Evolutionary conservation across 2,329 filamentous ascomycete genomes (phyloP).

Genomic region (Aspergillus felis): DNA sequence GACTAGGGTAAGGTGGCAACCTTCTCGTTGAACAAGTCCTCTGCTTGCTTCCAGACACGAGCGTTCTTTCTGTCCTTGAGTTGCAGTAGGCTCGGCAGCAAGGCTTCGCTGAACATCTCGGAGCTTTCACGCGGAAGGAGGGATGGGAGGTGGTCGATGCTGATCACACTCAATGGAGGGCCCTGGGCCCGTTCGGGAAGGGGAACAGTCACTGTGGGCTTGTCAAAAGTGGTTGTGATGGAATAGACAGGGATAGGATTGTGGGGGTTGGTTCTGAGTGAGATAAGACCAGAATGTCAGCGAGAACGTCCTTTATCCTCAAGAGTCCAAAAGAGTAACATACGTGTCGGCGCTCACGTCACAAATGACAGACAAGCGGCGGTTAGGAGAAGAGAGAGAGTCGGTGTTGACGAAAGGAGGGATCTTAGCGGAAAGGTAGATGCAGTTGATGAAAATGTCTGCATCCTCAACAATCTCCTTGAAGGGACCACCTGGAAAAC

Average conservation of each 20-base stretch:
- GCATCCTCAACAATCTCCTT: conserved; percentile 65
- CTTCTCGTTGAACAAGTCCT: conserved; percentile 81
- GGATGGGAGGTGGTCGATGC: conserved; percentile 79
- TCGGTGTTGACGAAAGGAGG: conserved; percentile 75
- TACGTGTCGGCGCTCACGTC: conserved; percentile 58
- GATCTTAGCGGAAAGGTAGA: conserved; percentile 76
- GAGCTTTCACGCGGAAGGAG: conserved; percentile 82
- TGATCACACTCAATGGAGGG: conserved; percentile 72
- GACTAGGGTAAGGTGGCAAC: conserved; percentile 61
- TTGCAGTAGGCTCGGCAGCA: conserved; percentile 72
- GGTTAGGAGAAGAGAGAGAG: conserved; percentile 62
- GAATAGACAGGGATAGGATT: conserved; percentile 68
- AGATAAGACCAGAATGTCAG: background rate
- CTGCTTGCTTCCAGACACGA: conserved; percentile 76
- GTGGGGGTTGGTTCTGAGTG: conserved; percentile 43
- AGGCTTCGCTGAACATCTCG: conserved; percentile 74
- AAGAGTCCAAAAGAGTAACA: conserved; percentile 30
- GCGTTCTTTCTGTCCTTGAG: conserved; percentile 71
- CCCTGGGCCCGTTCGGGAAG: conserved; percentile 47
- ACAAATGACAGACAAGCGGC: conserved; percentile 75
- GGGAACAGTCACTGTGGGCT: conserved; percentile 76
- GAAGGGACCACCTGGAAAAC: conserved; percentile 62
- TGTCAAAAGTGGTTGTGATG: conserved; percentile 79
- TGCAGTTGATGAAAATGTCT: conserved; percentile 82
- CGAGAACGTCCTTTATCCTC: background rate